phyloP scores from a whole-genome alignment of 768 basidiomycete genomes.

The Steccherinum ochraceum region DNA sequence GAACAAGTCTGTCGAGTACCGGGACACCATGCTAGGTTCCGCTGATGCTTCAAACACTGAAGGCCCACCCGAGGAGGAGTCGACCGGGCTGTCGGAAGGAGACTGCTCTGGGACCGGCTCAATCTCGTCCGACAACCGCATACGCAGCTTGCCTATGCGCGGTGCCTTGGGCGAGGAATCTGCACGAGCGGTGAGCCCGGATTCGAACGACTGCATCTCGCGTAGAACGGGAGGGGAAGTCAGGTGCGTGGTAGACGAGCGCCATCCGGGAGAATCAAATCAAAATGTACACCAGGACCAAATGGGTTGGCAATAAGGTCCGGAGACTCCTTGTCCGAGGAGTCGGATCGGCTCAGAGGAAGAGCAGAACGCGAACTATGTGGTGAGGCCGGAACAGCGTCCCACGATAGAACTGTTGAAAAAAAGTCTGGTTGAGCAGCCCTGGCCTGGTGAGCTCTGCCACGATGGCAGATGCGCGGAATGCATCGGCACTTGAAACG shows the following conservation, averaged over 20 bases:
- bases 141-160: slow-evolving; percentile 13
- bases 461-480: slow-evolving; percentile 22
- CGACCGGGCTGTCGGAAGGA: slow-evolving; percentile 6
- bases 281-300: slow-evolving; percentile 56
- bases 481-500: slow-evolving; percentile 65
- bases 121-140: slow-evolving; percentile 9
- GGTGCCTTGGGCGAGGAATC: slow-evolving; percentile 19
- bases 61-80: slow-evolving; percentile 6
- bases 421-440: slow-evolving; percentile 49
- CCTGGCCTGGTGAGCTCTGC: not conserved
- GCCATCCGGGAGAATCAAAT: slow-evolving; percentile 53
- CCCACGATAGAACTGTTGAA: slow-evolving; percentile 61
- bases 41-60: slow-evolving; percentile 22
- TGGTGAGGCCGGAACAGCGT: slow-evolving; percentile 31
- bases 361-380: slow-evolving; percentile 24
- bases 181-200: slow-evolving; percentile 69
- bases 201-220: slow-evolving; percentile 86
- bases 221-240: slow-evolving; percentile 45
- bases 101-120: slow-evolving; percentile 9
- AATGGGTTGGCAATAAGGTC: slow-evolving; percentile 48
- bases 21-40: slow-evolving; percentile 49
- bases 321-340: slow-evolving; percentile 5
- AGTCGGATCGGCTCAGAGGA: slow-evolving; percentile 20
- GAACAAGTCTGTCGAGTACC: slow-evolving; percentile 71
- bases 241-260: slow-evolving; percentile 32